These are phyloP conservation scores for Punica granatum DNA, from an alignment of 345 rosid species.

Conservation along the genomic window DNA sequence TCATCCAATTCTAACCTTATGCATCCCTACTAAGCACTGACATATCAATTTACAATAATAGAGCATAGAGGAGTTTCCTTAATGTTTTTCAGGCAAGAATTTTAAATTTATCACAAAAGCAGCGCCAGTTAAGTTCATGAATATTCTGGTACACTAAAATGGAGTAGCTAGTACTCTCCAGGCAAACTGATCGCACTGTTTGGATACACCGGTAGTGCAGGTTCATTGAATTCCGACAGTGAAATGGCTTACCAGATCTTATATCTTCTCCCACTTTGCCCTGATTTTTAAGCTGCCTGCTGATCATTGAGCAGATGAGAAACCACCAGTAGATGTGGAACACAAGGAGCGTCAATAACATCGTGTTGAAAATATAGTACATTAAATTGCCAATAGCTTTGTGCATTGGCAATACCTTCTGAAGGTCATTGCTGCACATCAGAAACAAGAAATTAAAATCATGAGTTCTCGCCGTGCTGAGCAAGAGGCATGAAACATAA, in stretches of 20 bases:
- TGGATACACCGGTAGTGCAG: neutral
- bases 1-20: no score
- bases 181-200: neutral
- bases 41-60: neutral
- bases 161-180: neutral
- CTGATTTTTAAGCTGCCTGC: slow-evolving; percentile 69
- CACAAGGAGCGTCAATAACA: slow-evolving; percentile 75
- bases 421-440: slow-evolving; percentile 41
- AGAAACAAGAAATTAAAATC: slow-evolving; percentile 8
- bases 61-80: neutral
- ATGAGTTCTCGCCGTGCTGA: slow-evolving; percentile 4
- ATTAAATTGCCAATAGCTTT: slow-evolving; percentile 23
- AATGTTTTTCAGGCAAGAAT: neutral
- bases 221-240: neutral
- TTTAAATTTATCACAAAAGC: neutral
- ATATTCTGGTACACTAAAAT: neutral
- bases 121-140: neutral
- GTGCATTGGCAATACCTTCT: slow-evolving; percentile 42
- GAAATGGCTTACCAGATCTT: slow-evolving; percentile 71
- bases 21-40: neutral
- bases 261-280: slow-evolving; percentile 96
- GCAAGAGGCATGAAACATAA: slow-evolving; percentile 8
- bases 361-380: slow-evolving; percentile 79
- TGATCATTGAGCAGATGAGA: slow-evolving; percentile 82
- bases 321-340: slow-evolving; percentile 99